Base-by-base conservation (phyloP, 2,329 filamentous ascomycete genomes). In the Fusarium sp. region DNA sequence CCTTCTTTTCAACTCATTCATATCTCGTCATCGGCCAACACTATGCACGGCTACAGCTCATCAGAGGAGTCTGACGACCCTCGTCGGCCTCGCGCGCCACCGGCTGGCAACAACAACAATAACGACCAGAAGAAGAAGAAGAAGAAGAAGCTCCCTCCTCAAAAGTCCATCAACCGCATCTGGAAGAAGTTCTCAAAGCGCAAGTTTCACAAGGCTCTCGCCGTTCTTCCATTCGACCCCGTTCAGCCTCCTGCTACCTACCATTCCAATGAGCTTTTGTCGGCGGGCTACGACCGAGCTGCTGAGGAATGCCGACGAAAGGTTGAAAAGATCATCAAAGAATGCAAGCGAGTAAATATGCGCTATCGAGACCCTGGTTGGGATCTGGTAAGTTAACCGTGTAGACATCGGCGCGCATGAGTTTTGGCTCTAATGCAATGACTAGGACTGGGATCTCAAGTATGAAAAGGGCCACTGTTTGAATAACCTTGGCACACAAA, bases 311-410 rank as follows among this genome's bases (percentile, higher is more conserved):
- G 88, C 70, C 81, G 80, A 17, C 82, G 83, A 41, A 89, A 80
- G 75, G 89, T 81, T 31, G 76, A 80, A 42, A 86, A 86, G 70
- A 87, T 87, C 56, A 84, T 86, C 43, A 77, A 82, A 59, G 84
- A 87, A 67, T 95, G 92, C 75, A 80, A 83, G 62, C 81, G 90
- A 19, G 81, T 93, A 33, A 96, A 96, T 68, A 89, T 89, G 72
- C 89, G 92, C 69, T 96, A 95, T 71, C 83, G 90, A 21, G 88
- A 91, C 63, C 84, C 85, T 1, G 83, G 81, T 2, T 86, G 80
- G 73, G 83, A 86, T 64, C 69, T 86, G 71, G 83, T 85, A 71
- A 72, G 82, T 68, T 53, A 21, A 25, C 1, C 3, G 2, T 13
- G 2, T 13, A 5, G 14, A 27, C 27, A 4, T 10, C 38, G 23